Evolutionary conservation across 177 flowering plant genomes (phyloP).

Genomic region (Vitis hybrid): DNA sequence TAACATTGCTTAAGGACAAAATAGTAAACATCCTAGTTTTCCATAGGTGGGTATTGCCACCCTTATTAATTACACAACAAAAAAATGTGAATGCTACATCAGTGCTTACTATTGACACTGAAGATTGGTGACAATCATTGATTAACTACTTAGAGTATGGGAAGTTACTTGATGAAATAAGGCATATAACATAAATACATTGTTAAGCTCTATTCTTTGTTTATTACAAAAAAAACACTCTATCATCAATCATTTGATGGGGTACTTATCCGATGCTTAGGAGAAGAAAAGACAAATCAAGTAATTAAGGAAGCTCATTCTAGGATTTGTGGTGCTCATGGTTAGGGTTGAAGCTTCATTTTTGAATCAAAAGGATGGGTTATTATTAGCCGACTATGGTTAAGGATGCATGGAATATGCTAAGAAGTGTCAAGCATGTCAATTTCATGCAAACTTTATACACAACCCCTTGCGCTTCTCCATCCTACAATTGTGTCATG

Average conservation of each 20-base stretch:
- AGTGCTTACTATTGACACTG: slow-evolving; percentile 4
- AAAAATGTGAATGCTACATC: not conserved
- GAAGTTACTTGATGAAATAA: slow-evolving; percentile 1
- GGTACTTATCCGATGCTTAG: not conserved
- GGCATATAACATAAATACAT: not conserved
- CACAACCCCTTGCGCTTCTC: too few species aligned
- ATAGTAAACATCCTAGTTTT: not conserved
- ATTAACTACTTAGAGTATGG: slow-evolving; percentile 6
- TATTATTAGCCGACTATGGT: slow-evolving; percentile 15
- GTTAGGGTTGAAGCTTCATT: slow-evolving; percentile 8
- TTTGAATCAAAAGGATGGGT: slow-evolving; percentile 14
- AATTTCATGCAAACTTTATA: too few species aligned
- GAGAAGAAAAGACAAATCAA: not conserved
- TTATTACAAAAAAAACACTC: slow-evolving; percentile 8
- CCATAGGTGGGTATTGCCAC: not conserved
- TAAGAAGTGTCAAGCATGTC: slow-evolving; percentile 5
- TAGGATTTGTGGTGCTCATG: slow-evolving; percentile 18
- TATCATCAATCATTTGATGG: not conserved
- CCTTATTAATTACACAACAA: not conserved
- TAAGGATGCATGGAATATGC: slow-evolving; percentile 3
- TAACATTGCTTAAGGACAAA: too few species aligned
- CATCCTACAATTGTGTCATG: too few species aligned
- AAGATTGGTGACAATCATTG: not conserved
- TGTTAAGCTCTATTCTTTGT: slow-evolving; percentile 9
- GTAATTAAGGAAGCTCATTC: slow-evolving; percentile 10